Conservation (phyloP, 441 rosid genomes). For the Capsella rubella region DNA sequence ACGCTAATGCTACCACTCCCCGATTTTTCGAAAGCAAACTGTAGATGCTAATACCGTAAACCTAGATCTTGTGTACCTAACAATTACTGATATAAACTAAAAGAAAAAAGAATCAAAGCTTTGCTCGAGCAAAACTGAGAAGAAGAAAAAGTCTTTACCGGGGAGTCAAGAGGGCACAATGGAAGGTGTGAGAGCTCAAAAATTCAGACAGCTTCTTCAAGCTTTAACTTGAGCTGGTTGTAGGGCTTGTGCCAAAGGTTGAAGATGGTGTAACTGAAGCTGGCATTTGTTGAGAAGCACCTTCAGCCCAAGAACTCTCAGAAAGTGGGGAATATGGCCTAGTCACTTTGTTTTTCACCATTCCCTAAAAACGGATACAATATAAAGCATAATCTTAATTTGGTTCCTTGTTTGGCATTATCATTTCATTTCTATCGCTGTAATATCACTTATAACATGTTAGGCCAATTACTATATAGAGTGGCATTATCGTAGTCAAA, state of each 20-base stretch:
- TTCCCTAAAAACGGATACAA: conserved; percentile 56
- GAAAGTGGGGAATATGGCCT: conserved; percentile 80
- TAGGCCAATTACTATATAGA: background rate
- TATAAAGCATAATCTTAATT: background rate
- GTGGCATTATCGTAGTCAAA: background rate
- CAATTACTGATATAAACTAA: background rate
- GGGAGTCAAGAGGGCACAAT: conserved; percentile 13
- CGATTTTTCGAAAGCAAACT: background rate
- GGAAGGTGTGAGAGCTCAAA: conserved; percentile 11
- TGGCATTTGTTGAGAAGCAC: conserved; percentile 62
- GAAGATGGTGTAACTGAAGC: conserved; percentile 57
- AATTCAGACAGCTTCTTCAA: conserved; percentile 20
- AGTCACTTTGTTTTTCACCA: conserved; percentile 72
- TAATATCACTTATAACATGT: background rate
- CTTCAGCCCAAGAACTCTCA: conserved; percentile 57
- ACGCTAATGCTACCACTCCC: background rate
- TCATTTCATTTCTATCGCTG: background rate
- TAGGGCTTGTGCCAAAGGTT: conserved; percentile 62
- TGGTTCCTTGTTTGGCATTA: conserved; percentile 20
- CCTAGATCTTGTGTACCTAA: background rate
- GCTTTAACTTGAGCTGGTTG: conserved; percentile 35
- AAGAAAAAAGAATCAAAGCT: background rate
- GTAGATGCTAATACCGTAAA: background rate
- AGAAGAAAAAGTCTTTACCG: conserved; percentile 24
- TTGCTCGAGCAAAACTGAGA: conserved; percentile 7